phyloP scores from a whole-genome alignment of 345 rosid species.

The Fremontodendron californicum region DNA sequence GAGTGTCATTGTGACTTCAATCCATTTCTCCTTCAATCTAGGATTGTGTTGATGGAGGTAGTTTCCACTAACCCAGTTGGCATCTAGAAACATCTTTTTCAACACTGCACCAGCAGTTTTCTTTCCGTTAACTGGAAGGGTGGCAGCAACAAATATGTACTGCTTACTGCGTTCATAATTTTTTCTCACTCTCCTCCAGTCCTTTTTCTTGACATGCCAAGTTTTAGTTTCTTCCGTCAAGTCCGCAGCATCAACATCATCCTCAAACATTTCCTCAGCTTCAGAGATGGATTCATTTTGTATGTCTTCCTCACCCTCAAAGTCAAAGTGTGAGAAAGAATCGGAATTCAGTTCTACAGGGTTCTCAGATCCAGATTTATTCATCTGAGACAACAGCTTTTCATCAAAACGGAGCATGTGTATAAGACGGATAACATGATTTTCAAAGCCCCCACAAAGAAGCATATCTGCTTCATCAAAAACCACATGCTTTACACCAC shows the following conservation, averaged over 20 bases:
- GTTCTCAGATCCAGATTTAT: conserved; percentile 28
- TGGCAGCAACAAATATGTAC: conserved; percentile 93
- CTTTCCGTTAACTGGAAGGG: conserved; percentile 91
- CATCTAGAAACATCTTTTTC: conserved; percentile 88
- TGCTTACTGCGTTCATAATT: conserved; percentile 78
- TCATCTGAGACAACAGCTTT: conserved; percentile 55
- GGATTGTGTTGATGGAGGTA: conserved; percentile 94
- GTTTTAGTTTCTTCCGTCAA: conserved; percentile 25
- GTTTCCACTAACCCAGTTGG: conserved; percentile 80
- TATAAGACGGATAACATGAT: conserved; percentile 76
- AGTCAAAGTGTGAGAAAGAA: conserved; percentile 24
- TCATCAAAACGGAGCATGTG: conserved; percentile 83
- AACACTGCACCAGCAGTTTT: conserved; percentile 87
- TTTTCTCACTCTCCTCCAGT: conserved; percentile 82
- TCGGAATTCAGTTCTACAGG: conserved; percentile 27
- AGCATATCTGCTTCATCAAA: conserved; percentile 99
- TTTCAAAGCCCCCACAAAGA: conserved; percentile 83
- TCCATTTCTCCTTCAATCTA: conserved; percentile 80
- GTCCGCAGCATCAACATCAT: conserved; percentile 29
- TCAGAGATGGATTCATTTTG: conserved; percentile 34
- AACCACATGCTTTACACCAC: conserved; percentile 76
- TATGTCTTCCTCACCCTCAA: conserved; percentile 25
- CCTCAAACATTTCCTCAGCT: conserved; percentile 39
- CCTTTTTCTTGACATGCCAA: conserved; percentile 39
- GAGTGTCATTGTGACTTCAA: conserved; percentile 79